Base-by-base conservation (phyloP, 805 yeast genomes). In the Nakazawaea molendinolei region DNA sequence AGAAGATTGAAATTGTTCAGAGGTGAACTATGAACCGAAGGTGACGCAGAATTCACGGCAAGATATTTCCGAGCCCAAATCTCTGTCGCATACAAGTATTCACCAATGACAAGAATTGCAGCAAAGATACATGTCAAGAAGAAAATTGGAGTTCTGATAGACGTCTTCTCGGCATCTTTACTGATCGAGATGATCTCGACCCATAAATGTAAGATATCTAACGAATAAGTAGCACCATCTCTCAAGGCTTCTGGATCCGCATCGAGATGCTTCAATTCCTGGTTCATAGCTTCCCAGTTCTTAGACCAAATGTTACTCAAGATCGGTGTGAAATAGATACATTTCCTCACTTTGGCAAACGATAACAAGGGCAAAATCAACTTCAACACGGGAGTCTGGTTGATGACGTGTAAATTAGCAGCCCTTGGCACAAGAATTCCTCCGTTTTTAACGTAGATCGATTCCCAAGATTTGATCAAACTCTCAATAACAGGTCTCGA, bases 81-180 rank as follows among this genome's bases (percentile, higher is more conserved):
- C 47, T 83, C 92, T 15, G 79, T 61, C 5, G 67, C 59, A 38
- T 68, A 65, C 44, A 82, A 55, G 47, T 71, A 79, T 47, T 79
- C 85, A 3, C 86, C 73, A 35, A 81, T 67, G 23, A 82, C 59
- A 36, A 81, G 57, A 9, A 77, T 60, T 2, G 86, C 63, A 1
- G 80, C 71, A 49, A 79, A 79, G 19, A 80, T 68, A 51, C 86
- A 78, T 1, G 86, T 76, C 21, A 81, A 69, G 48, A 83, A 79
- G 53, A 79, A 81, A 19, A 81, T 81, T 1, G 92, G 92, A 0
- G 90, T 80, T 44, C 86, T 63, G 22, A 80, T 67, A 1, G 85
- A 74, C 0, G 83, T 75, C 50, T 74, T 72, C 44, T 74, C 79
- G 1, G 82, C 77, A 51, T 79, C 81, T 35, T 72, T 71, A 20